These are phyloP conservation scores for Monosporascus sp. DNA, from an alignment of 2,329 filamentous ascomycete species.

Conservation along the genomic window DNA sequence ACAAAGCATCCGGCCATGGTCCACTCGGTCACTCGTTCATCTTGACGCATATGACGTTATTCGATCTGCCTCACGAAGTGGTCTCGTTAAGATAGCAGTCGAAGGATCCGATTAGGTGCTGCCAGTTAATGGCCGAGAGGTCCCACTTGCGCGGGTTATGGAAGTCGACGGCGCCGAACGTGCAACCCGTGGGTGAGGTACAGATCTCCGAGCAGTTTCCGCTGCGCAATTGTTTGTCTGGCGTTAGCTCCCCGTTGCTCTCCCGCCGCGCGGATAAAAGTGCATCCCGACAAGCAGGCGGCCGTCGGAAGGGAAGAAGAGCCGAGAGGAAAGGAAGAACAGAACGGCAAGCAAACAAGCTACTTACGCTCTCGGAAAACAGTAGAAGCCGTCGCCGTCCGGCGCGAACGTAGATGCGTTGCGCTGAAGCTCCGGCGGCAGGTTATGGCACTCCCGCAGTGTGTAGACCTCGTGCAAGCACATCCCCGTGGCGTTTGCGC, in stretches of 20 bases:
- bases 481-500: slow-evolving; percentile 42
- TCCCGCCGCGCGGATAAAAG: no score
- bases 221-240: slow-evolving; percentile 14
- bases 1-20: background rate
- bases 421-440: slow-evolving; percentile 33
- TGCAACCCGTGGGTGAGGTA: slow-evolving; percentile 48
- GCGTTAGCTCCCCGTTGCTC: background rate
- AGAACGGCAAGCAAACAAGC: background rate
- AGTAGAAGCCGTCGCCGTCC: slow-evolving; percentile 44
- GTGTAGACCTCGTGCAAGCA: slow-evolving; percentile 41
- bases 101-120: slow-evolving; percentile 34
- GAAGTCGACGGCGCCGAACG: slow-evolving; percentile 43
- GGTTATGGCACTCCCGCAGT: slow-evolving; percentile 41
- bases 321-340: background rate
- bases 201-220: slow-evolving; percentile 39
- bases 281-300: no score
- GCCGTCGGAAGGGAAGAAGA: background rate
- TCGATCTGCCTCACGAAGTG: slow-evolving; percentile 8
- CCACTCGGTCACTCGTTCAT: background rate
- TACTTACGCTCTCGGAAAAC: slow-evolving; percentile 37
- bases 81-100: slow-evolving; percentile 29
- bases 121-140: slow-evolving; percentile 41
- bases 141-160: slow-evolving; percentile 43
- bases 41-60: background rate
- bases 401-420: slow-evolving; percentile 47